Evolutionary conservation across 331 rosid species (phyloP).

Genomic region (Erythrophleum ivorense): DNA sequence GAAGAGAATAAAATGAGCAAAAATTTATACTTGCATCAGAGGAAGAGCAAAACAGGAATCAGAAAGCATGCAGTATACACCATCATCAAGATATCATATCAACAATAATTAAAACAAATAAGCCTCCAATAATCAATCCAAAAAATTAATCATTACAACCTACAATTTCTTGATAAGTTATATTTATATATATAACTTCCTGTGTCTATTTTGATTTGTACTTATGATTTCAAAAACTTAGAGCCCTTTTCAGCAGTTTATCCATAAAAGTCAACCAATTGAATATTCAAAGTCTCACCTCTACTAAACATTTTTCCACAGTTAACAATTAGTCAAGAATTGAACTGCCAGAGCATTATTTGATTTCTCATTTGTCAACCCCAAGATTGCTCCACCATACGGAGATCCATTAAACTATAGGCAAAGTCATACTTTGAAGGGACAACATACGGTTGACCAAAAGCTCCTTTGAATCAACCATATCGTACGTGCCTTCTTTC

Average conservation of each 20-base stretch:
- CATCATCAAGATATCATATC: slow-evolving; percentile 19
- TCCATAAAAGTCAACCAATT: neutral
- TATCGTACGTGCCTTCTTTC: neutral
- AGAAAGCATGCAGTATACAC: slow-evolving; percentile 11
- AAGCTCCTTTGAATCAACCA: neutral
- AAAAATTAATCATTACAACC: slow-evolving; percentile 2
- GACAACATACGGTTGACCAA: slow-evolving; percentile 30
- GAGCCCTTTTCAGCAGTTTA: neutral
- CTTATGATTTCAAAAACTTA: slow-evolving; percentile 6
- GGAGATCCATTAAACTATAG: neutral
- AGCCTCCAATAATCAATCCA: slow-evolving; percentile 1
- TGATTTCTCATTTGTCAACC: slow-evolving; percentile 20
- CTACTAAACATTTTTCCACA: slow-evolving; percentile 1
- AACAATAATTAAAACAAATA: slow-evolving; percentile 20
- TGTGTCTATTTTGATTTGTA: neutral
- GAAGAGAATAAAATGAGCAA: slow-evolving; percentile 6
- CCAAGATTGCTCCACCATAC: neutral
- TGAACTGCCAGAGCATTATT: slow-evolving; percentile 4
- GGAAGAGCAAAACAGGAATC: slow-evolving; percentile 26
- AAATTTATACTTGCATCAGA: neutral
- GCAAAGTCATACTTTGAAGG: neutral
- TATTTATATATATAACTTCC: neutral
- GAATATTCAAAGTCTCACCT: slow-evolving; percentile 20
- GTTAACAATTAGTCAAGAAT: neutral
- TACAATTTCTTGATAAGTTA: slow-evolving; percentile 8